Base-by-base conservation (phyloP, 192 early-diverging fungal species). In the Coemansia sp. region DNA sequence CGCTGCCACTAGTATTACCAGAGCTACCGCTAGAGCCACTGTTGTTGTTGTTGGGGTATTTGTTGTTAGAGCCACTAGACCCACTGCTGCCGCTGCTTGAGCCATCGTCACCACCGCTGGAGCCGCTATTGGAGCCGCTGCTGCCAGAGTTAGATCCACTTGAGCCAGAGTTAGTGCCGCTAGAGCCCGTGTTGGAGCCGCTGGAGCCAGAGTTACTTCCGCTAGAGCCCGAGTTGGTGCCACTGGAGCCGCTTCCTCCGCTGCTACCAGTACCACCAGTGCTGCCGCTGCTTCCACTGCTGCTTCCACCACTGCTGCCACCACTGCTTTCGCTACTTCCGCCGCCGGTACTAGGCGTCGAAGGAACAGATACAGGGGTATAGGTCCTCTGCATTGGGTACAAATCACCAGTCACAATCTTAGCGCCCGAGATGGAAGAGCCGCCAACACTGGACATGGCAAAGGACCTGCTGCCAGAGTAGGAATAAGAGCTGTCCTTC, bases 371-470 rank as follows among this genome's bases (percentile, higher is more conserved):
- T 23, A 34, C 29, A 9, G 46, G 46, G 18, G 20, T 9, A 19
- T 47, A 47, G 28, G 23, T 26, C 20, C 46, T 43, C 26, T 63
- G 61, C 23, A 38, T 18, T 0, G 62, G 58, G 45, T 65, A 72
- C 47, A 60, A 27, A 32, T 72, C 58, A 35, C 70, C 70, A 13
- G 58, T 48, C 1, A 72, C 53, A 17, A 55, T 24, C 15, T 24
- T 54, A 4, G 55, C 50, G 13, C 70, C 70, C 20, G 48, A 65
- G 22, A 61, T 62, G 19, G 33, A 48, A 1, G 57, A 40, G 5
- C 58, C 63, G 1, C 18, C 25, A 2, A 18, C 32, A 19, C 43
- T 54, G n/a, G 25, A 32, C 58, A 72, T 64, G 36, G 25, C 23
- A 32, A 66, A 72, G 0, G 52, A 46, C 13, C 53, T 49, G 15